Conservation (phyloP, 2,329 filamentous ascomycete species). For the Clonostachys solani region DNA sequence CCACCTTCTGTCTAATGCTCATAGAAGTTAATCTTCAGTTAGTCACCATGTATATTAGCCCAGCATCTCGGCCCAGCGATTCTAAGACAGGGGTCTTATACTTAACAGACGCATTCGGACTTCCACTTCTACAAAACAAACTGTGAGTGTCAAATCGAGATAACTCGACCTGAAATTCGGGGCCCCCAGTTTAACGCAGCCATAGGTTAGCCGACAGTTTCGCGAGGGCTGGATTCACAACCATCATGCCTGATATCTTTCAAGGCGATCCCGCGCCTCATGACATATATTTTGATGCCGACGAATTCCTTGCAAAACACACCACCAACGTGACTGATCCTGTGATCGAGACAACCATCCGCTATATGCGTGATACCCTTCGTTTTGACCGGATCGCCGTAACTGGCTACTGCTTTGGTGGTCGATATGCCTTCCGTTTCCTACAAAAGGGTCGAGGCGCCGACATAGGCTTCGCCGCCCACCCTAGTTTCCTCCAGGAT, state of each 20-base stretch:
- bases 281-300: constrained; percentile 11
- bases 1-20: too few relatives aligned
- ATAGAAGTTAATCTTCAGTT: too few relatives aligned
- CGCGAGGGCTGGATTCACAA: constrained; percentile 15
- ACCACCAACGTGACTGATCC: constrained; percentile 9
- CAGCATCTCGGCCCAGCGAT: not conserved
- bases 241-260: constrained; percentile 16
- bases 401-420: constrained; percentile 59
- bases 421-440: constrained; percentile 48
- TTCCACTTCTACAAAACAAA: constrained; percentile 9
- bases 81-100: constrained; percentile 6
- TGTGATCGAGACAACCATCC: constrained; percentile 10
- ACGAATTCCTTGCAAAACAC: constrained; percentile 11
- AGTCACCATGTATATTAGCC: constrained; percentile 6
- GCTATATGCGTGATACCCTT: constrained; percentile 28
- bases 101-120: constrained; percentile 11
- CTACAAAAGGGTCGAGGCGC: constrained; percentile 48
- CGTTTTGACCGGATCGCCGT: constrained; percentile 42
- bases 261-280: constrained; percentile 11
- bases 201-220: constrained; percentile 15
- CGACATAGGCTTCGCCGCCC: constrained; percentile 46
- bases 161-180: not conserved
- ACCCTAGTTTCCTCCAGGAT: constrained; percentile 52
- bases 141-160: constrained; percentile 1
- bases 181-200: not conserved